Percentiles rank a stretch among this genome's conserved stretches.
Evolutionary conservation across 1,284 basidiomycete genomes (phyloP).

Genomic region (Xerocomus amazonicus): DNA sequence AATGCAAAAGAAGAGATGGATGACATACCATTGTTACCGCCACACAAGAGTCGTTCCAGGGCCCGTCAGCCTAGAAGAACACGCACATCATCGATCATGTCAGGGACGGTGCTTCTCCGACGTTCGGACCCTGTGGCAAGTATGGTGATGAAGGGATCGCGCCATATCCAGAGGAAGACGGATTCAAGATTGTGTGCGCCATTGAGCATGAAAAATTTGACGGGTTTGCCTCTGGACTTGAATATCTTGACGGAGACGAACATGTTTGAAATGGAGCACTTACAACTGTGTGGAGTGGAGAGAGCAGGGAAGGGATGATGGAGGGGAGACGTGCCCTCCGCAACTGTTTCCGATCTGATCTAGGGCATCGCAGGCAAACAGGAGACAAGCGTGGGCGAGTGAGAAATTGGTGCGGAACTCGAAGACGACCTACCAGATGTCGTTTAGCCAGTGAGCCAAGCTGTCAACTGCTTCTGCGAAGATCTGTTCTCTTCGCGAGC

Average conservation of each 20-base stretch:
- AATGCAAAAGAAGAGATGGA: not conserved
- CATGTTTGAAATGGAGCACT: constrained; percentile 38
- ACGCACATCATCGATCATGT: constrained; percentile 57
- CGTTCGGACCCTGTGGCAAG: constrained; percentile 38
- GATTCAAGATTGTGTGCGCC: constrained; percentile 48
- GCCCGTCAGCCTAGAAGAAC: constrained; percentile 45
- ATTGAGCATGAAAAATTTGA: too few species aligned
- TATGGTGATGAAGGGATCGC: constrained; percentile 57
- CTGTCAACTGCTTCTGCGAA: constrained; percentile 51
- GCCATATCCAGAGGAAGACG: constrained; percentile 63
- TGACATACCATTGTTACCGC: constrained; percentile 43
- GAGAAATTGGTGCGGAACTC: constrained; percentile 51
- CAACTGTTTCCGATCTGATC: constrained; percentile 41
- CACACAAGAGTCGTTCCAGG: constrained; percentile 50
- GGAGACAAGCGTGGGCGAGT: constrained; percentile 52
- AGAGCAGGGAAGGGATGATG: not conserved
- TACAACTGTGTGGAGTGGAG: constrained; percentile 19
- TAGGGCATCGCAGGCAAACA: constrained; percentile 47
- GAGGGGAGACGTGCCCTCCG: constrained; percentile 41
- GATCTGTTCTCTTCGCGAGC: constrained; percentile 50
- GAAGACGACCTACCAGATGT: constrained; percentile 57
- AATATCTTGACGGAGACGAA: constrained; percentile 46
- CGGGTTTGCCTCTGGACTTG: too few species aligned
- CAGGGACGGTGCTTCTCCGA: constrained; percentile 39
- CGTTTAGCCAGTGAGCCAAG: constrained; percentile 53